A percentile compares a stretch with the other conserved stretches of the same genome.
phyloP scores from a whole-genome alignment of 768 basidiomycete species.

The Termitomyces sp. region DNA sequence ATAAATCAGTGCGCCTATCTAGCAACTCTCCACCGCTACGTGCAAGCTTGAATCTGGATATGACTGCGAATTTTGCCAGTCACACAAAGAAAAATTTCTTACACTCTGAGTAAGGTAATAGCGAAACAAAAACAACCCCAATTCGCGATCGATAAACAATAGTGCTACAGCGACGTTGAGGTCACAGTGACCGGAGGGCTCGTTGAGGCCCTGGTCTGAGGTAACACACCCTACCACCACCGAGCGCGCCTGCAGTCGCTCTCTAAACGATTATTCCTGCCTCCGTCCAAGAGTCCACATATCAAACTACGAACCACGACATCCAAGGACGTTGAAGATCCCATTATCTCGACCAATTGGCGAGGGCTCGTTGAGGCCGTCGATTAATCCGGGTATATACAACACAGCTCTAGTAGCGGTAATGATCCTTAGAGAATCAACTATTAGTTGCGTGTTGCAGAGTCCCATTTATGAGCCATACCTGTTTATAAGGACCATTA shows the following conservation, averaged over 20 bases:
- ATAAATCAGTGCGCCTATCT: not conserved
- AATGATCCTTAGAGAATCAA: conserved; percentile 24
- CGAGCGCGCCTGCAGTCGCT: conserved; percentile 15
- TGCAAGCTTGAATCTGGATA: too few relatives aligned
- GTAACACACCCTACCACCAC: conserved; percentile 9
- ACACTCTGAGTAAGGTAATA: too few relatives aligned
- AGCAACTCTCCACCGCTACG: not conserved
- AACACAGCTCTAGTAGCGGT: conserved; percentile 38
- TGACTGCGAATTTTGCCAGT: too few relatives aligned
- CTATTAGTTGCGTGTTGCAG: not conserved
- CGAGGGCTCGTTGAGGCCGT: conserved; percentile 81
- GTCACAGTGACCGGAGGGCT: conserved; percentile 23
- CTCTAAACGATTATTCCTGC: conserved; percentile 26
- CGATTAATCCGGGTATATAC: conserved; percentile 28
- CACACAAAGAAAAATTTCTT: not conserved
- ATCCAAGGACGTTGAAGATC: conserved; percentile 66
- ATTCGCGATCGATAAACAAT: not conserved
- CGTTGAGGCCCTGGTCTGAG: conserved; percentile 48
- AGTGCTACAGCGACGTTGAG: conserved; percentile 8
- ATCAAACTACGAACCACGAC: conserved; percentile 43
- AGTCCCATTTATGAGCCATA: conserved; percentile 13
- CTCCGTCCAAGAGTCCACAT: conserved; percentile 39
- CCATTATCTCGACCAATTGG: conserved; percentile 47
- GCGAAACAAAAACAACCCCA: not conserved
- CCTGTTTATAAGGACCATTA: conserved; percentile 62